Percentiles rank a stretch among this genome's conserved stretches.
Conservation (phyloP, 495 filamentous ascomycete species). For the Immersiella caudata region DNA sequence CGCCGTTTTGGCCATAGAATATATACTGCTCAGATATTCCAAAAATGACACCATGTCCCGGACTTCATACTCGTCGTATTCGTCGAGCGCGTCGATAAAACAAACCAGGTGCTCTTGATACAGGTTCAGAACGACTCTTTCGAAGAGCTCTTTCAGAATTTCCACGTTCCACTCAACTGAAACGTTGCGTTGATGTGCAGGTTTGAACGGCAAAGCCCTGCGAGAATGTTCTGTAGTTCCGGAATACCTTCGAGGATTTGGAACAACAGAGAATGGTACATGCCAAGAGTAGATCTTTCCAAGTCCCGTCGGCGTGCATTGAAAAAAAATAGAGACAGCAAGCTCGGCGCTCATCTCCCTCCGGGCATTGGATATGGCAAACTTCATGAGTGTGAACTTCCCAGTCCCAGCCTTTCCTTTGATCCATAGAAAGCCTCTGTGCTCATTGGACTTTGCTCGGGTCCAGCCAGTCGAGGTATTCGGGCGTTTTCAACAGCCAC, state of each 20-base stretch:
- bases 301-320: slow-evolving; percentile 40
- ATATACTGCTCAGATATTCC: slow-evolving; percentile 30
- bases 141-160: slow-evolving; percentile 21
- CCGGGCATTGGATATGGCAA: slow-evolving; percentile 28
- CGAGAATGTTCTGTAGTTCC: slow-evolving; percentile 25
- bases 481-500: slow-evolving; percentile 48
- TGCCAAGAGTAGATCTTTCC: slow-evolving; percentile 52
- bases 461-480: slow-evolving; percentile 52
- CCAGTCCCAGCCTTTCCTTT: slow-evolving; percentile 56
- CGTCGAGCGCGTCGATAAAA: slow-evolving; percentile 48
- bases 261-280: slow-evolving; percentile 56
- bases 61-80: slow-evolving; percentile 38
- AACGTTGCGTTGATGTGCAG: neutral
- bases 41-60: slow-evolving; percentile 41
- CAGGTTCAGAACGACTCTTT: slow-evolving; percentile 29
- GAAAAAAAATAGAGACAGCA: slow-evolving; percentile 31
- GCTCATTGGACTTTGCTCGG: slow-evolving; percentile 31
- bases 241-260: slow-evolving; percentile 35
- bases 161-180: slow-evolving; percentile 18
- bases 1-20: slow-evolving; percentile 9
- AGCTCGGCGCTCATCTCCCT: slow-evolving; percentile 9
- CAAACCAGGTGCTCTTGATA: slow-evolving; percentile 28
- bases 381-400: slow-evolving; percentile 45
- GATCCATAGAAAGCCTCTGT: slow-evolving; percentile 57
- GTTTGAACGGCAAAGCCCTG: slow-evolving; percentile 20